A percentile compares a stretch with the other conserved stretches of the same genome.
Conservation (phyloP, 2,329 filamentous ascomycete species). For the Nemania abortiva region DNA sequence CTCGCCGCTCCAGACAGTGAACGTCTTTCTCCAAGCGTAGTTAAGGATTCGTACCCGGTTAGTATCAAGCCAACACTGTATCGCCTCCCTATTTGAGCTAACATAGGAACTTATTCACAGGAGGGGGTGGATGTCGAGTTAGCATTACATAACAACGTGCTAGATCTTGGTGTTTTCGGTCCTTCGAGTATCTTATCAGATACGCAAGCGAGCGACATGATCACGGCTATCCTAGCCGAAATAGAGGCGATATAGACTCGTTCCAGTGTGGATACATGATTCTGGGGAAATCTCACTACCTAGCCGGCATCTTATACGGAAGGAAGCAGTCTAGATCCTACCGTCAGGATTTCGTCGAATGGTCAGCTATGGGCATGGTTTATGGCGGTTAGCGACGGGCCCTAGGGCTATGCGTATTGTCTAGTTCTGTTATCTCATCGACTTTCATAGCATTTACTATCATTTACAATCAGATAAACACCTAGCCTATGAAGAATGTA, state of each 20-base stretch:
- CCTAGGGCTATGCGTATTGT: background rate
- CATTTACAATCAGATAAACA: background rate
- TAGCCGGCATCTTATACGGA: background rate
- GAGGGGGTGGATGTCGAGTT: conserved; percentile 50
- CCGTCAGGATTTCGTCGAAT: background rate
- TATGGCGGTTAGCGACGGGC: background rate
- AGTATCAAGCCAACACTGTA: conserved; percentile 19
- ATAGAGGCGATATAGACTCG: conserved; percentile 31
- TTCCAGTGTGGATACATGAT: background rate
- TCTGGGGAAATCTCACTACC: background rate
- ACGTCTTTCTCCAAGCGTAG: conserved; percentile 32
- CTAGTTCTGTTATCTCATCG: background rate
- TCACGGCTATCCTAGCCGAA: conserved; percentile 39
- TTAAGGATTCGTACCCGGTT: conserved; percentile 36
- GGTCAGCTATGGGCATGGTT: background rate
- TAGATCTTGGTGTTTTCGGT: conserved; percentile 50
- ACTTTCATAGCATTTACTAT: background rate
- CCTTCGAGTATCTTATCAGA: conserved; percentile 37
- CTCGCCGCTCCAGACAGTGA: conserved; percentile 32
- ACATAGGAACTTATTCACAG: conserved; percentile 35
- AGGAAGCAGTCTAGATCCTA: background rate
- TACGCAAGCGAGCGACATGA: conserved; percentile 38
- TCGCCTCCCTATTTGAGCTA: conserved; percentile 15
- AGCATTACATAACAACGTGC: conserved; percentile 40
- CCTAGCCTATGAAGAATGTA: background rate